Conservation (phyloP, 148 eudicot genomes). For the Camellia sinensis region DNA sequence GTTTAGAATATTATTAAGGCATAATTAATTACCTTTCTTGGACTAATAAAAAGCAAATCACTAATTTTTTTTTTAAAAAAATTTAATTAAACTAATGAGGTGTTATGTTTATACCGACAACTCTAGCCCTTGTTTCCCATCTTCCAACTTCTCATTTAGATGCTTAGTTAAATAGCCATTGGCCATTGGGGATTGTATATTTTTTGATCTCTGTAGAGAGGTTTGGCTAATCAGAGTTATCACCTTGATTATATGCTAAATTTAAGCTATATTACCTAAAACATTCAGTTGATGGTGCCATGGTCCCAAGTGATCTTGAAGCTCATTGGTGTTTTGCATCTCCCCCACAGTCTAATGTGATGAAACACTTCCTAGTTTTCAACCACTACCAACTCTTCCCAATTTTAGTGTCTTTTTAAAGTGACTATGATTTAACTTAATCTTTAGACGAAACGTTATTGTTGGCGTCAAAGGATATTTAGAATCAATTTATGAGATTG, state of each 20-base stretch:
- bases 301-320: background rate
- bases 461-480: no score
- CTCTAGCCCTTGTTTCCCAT: slow-evolving; percentile 28
- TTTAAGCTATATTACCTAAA: background rate
- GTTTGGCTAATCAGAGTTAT: slow-evolving; percentile 18
- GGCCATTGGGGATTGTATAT: background rate
- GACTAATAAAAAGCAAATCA: background rate
- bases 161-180: slow-evolving; percentile 15
- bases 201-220: background rate
- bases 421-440: no score
- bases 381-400: background rate
- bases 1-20: background rate
- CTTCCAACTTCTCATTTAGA: slow-evolving; percentile 22
- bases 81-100: slow-evolving; percentile 16
- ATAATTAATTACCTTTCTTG: slow-evolving; percentile 3
- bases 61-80: background rate
- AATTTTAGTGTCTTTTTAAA: background rate
- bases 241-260: slow-evolving; percentile 7
- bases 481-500: no score
- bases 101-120: slow-evolving; percentile 36
- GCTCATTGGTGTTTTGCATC: background rate
- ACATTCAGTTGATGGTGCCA: background rate
- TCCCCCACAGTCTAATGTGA: background rate
- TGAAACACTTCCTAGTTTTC: background rate
- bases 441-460: no score